A percentile compares a stretch with the other conserved stretches of the same genome.
phyloP scores from a whole-genome alignment of 73 alveolate species.

The Chromera velia region DNA sequence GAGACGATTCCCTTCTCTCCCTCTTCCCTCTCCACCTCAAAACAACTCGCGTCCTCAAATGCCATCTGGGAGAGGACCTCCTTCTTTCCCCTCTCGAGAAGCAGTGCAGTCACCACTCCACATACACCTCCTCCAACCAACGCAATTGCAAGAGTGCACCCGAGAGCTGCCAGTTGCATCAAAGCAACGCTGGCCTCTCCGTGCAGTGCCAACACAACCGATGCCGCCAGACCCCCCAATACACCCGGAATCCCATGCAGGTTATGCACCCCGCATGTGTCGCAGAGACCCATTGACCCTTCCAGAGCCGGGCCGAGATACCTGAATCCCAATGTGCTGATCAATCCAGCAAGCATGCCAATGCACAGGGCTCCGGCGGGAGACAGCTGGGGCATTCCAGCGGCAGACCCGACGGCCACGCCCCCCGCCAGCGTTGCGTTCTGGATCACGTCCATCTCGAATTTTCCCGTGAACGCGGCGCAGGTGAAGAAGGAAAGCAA shows the following conservation, averaged over 20 bases:
- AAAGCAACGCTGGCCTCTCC: too few relatives aligned
- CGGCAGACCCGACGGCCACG: conserved; percentile 50
- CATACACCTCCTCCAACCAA: too few relatives aligned
- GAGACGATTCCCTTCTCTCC: too few relatives aligned
- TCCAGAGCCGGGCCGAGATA: conserved; percentile 32
- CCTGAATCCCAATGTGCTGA: background rate
- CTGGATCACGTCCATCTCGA: conserved; percentile 65
- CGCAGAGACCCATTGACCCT: conserved; percentile 57
- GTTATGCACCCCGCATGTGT: conserved; percentile 66
- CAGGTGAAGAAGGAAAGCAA: conserved; percentile 56
- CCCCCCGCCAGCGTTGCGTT: conserved; percentile 86
- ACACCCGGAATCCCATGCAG: conserved; percentile 82
- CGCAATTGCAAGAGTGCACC: too few relatives aligned
- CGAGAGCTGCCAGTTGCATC: too few relatives aligned
- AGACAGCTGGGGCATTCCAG: conserved; percentile 52
- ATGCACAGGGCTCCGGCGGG: conserved; percentile 26
- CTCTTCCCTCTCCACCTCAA: too few relatives aligned
- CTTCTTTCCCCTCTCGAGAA: too few relatives aligned
- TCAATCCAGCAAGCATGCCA: background rate
- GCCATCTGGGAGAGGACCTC: too few relatives aligned
- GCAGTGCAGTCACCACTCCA: too few relatives aligned
- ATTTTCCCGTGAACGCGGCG: conserved; percentile 43
- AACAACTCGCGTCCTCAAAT: too few relatives aligned
- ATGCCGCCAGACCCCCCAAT: too few relatives aligned
- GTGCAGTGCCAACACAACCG: too few relatives aligned